These are phyloP conservation scores for Nyssa sinensis DNA, from an alignment of 148 eudicot species.

Conservation along the genomic window DNA sequence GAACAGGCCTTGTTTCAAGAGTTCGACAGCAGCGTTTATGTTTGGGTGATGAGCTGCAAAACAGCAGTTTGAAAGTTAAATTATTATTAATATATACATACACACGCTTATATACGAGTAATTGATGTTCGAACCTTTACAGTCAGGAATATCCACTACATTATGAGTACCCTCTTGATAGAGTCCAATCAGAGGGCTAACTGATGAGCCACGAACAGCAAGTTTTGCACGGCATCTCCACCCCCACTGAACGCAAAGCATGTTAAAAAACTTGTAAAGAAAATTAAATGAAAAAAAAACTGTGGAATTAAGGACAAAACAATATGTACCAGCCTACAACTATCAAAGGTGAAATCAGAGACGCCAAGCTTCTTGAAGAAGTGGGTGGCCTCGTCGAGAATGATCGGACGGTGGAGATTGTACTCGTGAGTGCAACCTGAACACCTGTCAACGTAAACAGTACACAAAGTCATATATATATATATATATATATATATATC, in stretches of 20 bases:
- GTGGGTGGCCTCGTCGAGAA: slow-evolving; percentile 61
- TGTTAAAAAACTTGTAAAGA: slow-evolving; percentile 1
- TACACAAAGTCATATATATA: background rate
- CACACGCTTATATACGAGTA: background rate
- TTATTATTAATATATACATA: background rate
- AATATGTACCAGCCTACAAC: slow-evolving; percentile 58
- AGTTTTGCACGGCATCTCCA: slow-evolving; percentile 99
- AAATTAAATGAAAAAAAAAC: background rate
- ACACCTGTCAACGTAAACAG: slow-evolving; percentile 46
- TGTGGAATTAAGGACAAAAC: background rate
- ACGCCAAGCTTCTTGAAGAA: slow-evolving; percentile 69
- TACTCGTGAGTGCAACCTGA: slow-evolving; percentile 88
- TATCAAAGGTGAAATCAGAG: slow-evolving; percentile 63
- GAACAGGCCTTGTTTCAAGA: slow-evolving; percentile 58
- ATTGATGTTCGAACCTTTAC: slow-evolving; percentile 58
- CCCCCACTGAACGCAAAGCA: slow-evolving; percentile 54
- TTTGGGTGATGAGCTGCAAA: slow-evolving; percentile 92
- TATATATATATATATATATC: too few relatives aligned
- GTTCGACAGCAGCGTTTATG: slow-evolving; percentile 84
- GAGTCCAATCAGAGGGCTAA: slow-evolving; percentile 74
- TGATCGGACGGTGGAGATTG: slow-evolving; percentile 68
- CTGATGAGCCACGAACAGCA: slow-evolving; percentile 85
- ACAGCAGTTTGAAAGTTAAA: slow-evolving; percentile 11
- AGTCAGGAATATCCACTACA: slow-evolving; percentile 83
- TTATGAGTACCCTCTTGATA: slow-evolving; percentile 94